These are phyloP conservation scores for Gossypium ekmanianum DNA, from an alignment of 345 rosid genomes.

Conservation along the genomic window DNA sequence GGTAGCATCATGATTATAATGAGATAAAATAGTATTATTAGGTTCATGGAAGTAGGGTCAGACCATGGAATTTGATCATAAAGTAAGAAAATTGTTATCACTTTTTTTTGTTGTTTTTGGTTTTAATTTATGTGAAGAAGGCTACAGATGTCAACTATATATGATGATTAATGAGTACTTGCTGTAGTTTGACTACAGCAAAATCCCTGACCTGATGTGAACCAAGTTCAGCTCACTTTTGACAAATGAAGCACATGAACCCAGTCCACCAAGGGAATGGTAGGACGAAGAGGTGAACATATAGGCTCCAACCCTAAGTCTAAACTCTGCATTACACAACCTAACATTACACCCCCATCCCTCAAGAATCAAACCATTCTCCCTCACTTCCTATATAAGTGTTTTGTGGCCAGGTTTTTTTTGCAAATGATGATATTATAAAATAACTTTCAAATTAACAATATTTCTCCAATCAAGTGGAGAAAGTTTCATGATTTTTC, in stretches of 20 bases:
- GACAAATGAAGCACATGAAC: neutral
- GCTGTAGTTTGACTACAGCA: neutral
- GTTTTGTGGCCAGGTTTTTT: no score
- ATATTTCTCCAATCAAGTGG: no score
- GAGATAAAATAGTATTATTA: conserved; percentile 12
- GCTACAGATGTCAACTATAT: neutral
- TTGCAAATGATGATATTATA: no score
- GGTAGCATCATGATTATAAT: conserved; percentile 15
- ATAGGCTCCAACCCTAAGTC: no score
- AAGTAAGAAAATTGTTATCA: neutral
- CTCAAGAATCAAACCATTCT: no score
- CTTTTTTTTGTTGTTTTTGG: neutral
- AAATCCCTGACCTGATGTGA: neutral
- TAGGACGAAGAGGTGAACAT: no score
- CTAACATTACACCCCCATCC: no score
- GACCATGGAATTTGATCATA: neutral
- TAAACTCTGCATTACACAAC: no score
- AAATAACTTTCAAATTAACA: no score
- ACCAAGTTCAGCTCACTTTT: neutral
- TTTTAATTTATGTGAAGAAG: neutral
- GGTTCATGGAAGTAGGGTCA: conserved; percentile 5
- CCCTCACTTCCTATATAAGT: no score
- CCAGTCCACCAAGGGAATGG: neutral
- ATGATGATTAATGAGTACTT: neutral
- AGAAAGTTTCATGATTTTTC: no score